These are phyloP conservation scores for Ganoderma meredithae DNA, from an alignment of 1,284 basidiomycete genomes.

Conservation along the genomic window DNA sequence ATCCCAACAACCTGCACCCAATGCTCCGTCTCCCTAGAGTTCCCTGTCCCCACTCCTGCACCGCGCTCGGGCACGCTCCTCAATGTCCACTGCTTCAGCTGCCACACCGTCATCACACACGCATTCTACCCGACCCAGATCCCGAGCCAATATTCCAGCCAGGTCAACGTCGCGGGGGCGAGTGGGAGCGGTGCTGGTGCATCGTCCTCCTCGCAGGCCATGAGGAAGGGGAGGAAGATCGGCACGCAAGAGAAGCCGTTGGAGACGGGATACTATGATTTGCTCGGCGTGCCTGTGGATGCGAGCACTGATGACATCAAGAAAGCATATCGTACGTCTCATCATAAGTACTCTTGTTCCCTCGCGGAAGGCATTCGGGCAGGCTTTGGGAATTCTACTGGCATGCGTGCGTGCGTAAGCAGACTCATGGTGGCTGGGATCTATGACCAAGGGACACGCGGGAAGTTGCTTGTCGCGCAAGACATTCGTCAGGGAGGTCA, in stretches of 20 bases:
- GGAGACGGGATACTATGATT: constrained; percentile 90
- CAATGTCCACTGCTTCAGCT: constrained; percentile 75
- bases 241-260: constrained; percentile 90
- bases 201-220: constrained; percentile 35
- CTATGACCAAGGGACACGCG: neutral
- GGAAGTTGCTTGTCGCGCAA: neutral
- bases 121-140: constrained; percentile 71
- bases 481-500: too few species aligned
- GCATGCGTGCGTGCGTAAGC: neutral
- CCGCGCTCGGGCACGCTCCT: constrained; percentile 72
- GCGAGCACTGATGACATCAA: constrained; percentile 91
- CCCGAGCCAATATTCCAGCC: constrained; percentile 37
- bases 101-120: constrained; percentile 63
- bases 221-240: constrained; percentile 68
- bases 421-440: neutral
- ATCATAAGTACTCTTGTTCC: neutral
- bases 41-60: constrained; percentile 71
- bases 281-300: constrained; percentile 77
- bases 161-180: constrained; percentile 17
- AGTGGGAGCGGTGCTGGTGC: constrained; percentile 37
- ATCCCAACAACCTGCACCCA: constrained; percentile 67
- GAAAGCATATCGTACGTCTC: constrained; percentile 85
- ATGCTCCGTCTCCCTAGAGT: constrained; percentile 76
- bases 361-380: neutral
- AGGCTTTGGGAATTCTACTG: neutral